Evolutionary conservation across 2,329 filamentous ascomycete species (phyloP), one percentile per base, ranked within the genome.

Genomic region (Trichoderma sp.): DNA sequence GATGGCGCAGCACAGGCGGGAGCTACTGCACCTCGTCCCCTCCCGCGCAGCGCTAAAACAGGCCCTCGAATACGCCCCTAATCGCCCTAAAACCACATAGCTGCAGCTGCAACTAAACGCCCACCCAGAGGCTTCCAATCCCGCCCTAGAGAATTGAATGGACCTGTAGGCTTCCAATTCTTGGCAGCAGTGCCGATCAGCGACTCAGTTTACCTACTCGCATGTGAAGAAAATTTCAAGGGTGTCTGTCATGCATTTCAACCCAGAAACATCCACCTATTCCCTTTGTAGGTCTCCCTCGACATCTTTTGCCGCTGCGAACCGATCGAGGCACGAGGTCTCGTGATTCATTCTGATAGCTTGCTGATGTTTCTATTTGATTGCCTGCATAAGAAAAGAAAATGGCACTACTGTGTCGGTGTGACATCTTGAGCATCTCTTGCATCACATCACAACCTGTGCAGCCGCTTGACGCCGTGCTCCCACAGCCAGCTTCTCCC

Each of bases 21-120:
- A 47, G 28, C 67, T 70, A 70, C 67, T 70, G 67, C 67, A 61
- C 39, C 67, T 62, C 21, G 21, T 32, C 58, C 21, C 32, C 21
- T 62, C 58, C 58, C 58, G 58, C 58, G 30, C 58, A 39, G 39
- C 62, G 62, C 63, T 36, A 65, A 65, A 64, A 56, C n/a, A 63
- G 6, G 30, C 26, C 32, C 34, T 26, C 53, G 2, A 57, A 28
- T 12, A 30, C 56, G 21, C 14, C 58, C 63, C 63, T 66, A 26
- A 18, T 34, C 18, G 21, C 30, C 63, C 28, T 34, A 21, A 60
- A 53, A 18, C 14, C 43, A 30, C 28, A 7, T 30, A 53, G 47
- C 47, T 53, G 47, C 47, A 53, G 21, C 4, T 53, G 43, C 43
- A 51, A 51, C 43, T 51, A 51, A 51, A 51, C 43, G 43, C 43